A percentile compares a stretch with the other conserved stretches of the same genome.
Evolutionary conservation across 768 basidiomycete species (phyloP).

Genomic region (Lyophyllum shimeji): DNA sequence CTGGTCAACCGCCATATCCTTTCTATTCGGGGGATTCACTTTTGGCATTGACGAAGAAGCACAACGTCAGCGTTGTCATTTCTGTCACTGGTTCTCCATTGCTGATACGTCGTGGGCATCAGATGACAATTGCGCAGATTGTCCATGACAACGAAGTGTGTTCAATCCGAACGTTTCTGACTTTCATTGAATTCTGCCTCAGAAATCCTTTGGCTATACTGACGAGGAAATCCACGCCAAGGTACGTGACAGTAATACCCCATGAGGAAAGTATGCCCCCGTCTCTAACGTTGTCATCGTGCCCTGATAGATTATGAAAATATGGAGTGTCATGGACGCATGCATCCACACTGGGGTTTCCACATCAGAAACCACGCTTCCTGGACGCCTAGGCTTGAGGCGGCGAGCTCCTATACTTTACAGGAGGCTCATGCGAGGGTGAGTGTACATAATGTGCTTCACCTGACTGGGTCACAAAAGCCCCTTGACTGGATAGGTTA

Average conservation of each 20-base stretch:
- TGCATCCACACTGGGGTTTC: conserved; percentile 88
- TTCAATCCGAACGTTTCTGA: neutral
- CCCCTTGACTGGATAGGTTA: conserved; percentile 32
- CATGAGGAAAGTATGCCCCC: neutral
- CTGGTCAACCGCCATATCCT: conserved; percentile 76
- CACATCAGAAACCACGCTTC: conserved; percentile 73
- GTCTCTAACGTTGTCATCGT: neutral
- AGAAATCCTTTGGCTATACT: conserved; percentile 69
- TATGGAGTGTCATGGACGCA: conserved; percentile 92
- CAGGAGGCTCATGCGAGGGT: conserved; percentile 88
- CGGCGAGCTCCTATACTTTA: conserved; percentile 90
- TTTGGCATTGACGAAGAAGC: conserved; percentile 70
- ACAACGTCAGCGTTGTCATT: conserved; percentile 62
- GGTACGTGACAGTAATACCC: conserved; percentile 39
- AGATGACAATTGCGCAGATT: conserved; percentile 94
- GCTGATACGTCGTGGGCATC: conserved; percentile 10
- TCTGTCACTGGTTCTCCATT: neutral
- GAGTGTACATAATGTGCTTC: conserved; percentile 10
- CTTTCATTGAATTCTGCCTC: neutral
- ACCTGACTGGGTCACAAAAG: neutral
- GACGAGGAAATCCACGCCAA: conserved; percentile 75
- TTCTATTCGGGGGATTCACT: conserved; percentile 78
- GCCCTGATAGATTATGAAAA: conserved; percentile 55
- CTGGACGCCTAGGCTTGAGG: conserved; percentile 78
- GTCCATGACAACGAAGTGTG: conserved; percentile 86